Conservation (phyloP, 192 early-diverging fungal species). For the Radiomyces spectabilis region DNA sequence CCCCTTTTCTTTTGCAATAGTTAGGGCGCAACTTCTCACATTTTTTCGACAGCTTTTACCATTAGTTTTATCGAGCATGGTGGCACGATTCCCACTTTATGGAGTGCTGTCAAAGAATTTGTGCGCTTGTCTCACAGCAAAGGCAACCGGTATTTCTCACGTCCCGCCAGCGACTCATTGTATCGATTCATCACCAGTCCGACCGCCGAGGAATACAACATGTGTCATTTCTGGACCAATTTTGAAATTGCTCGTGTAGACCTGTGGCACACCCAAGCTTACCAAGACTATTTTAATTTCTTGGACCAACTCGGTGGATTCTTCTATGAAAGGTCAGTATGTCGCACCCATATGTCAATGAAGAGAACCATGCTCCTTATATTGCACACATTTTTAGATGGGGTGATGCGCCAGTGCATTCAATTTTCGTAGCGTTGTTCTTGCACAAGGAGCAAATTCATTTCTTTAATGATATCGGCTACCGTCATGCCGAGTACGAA, state of each 20-base stretch:
- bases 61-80: slow-evolving; percentile 53
- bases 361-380: background rate
- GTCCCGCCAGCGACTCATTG: slow-evolving; percentile 12
- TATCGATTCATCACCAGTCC: too few species aligned
- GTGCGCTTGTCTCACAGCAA: slow-evolving; percentile 30
- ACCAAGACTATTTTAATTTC: slow-evolving; percentile 61
- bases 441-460: slow-evolving; percentile 58
- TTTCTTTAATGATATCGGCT: slow-evolving; percentile 75
- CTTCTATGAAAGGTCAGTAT: slow-evolving; percentile 67
- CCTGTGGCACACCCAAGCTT: slow-evolving; percentile 59
- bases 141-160: too few species aligned
- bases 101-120: slow-evolving; percentile 50
- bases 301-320: slow-evolving; percentile 77
- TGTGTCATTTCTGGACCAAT: slow-evolving; percentile 76
- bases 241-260: slow-evolving; percentile 77
- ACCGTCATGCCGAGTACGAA: slow-evolving; percentile 36
- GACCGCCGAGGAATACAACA: slow-evolving; percentile 44
- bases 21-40: too few species aligned
- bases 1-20: too few species aligned
- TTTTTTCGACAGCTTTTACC: slow-evolving; percentile 32
- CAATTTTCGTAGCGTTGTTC: slow-evolving; percentile 57
- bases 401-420: slow-evolving; percentile 66
- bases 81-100: slow-evolving; percentile 63
- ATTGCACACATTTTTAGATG: slow-evolving; percentile 33
- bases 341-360: background rate